phyloP scores from a whole-genome alignment of 345 rosid species.

The Zanthoxylum bungeanum region DNA sequence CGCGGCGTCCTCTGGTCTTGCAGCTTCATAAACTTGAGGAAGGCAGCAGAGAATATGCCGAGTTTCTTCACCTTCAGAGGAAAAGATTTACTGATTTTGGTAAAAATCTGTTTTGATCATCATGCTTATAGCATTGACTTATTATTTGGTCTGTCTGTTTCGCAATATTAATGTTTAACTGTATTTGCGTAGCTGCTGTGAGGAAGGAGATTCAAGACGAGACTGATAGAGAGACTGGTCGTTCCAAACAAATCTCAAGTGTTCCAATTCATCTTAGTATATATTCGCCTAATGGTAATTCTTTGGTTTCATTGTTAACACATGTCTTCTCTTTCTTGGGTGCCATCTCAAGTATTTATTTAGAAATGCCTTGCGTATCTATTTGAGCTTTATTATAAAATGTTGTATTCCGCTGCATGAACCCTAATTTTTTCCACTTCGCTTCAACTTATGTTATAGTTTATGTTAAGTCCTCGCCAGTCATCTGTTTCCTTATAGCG shows the following conservation, averaged over 20 bases:
- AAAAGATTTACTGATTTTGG: slow-evolving; percentile 89
- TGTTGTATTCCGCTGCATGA: neutral
- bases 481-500: neutral
- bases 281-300: slow-evolving; percentile 80
- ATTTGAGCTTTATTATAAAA: neutral
- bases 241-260: slow-evolving; percentile 78
- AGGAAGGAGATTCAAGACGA: slow-evolving; percentile 98
- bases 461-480: neutral
- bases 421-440: neutral
- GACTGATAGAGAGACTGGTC: slow-evolving; percentile 98
- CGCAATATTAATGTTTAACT: neutral
- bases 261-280: slow-evolving; percentile 99
- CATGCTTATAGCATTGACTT: neutral
- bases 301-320: neutral
- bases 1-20: slow-evolving; percentile 92
- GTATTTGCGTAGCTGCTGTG: slow-evolving; percentile 68
- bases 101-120: slow-evolving; percentile 18
- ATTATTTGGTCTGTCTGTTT: neutral
- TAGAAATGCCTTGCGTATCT: neutral
- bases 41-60: slow-evolving; percentile 92
- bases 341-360: neutral
- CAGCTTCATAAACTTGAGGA: slow-evolving; percentile 97
- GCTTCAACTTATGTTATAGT: neutral
- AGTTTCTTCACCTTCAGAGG: slow-evolving; percentile 90
- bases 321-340: neutral